phyloP scores from a whole-genome alignment of 2,329 filamentous ascomycete species.

The Paraphoma chrysanthemicola region DNA sequence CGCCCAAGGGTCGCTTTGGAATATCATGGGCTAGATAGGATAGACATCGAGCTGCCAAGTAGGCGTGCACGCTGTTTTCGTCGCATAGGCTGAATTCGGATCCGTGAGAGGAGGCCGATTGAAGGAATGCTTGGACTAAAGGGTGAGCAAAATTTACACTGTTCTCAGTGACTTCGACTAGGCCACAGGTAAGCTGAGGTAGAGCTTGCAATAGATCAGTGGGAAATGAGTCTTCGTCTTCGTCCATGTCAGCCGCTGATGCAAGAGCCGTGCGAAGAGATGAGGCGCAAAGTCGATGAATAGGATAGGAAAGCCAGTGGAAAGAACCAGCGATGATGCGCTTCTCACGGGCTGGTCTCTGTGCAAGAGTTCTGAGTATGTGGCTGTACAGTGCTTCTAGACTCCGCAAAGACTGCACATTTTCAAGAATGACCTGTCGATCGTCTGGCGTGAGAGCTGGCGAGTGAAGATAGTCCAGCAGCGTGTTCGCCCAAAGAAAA shows the following conservation, averaged over 20 bases:
- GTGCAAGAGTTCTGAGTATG: slow-evolving; percentile 28
- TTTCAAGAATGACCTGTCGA: slow-evolving; percentile 23
- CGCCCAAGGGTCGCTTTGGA: slow-evolving; percentile 33
- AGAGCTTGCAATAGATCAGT: slow-evolving; percentile 22
- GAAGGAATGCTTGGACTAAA: slow-evolving; percentile 34
- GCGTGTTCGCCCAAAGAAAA: slow-evolving; percentile 37
- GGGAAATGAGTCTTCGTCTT: not conserved
- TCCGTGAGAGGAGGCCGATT: slow-evolving; percentile 18
- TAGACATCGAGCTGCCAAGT: slow-evolving; percentile 37
- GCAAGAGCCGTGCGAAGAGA: slow-evolving; percentile 30
- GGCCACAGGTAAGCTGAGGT: slow-evolving; percentile 31
- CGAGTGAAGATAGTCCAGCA: slow-evolving; percentile 33
- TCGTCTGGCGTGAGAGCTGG: slow-evolving; percentile 34
- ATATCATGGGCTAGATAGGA: slow-evolving; percentile 36
- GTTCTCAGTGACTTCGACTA: slow-evolving; percentile 27
- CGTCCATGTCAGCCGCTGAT: slow-evolving; percentile 9
- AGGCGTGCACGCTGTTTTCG: slow-evolving; percentile 31
- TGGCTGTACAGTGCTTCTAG: slow-evolving; percentile 28
- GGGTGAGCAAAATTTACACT: slow-evolving; percentile 30
- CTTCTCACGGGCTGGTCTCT: slow-evolving; percentile 24
- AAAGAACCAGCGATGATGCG: slow-evolving; percentile 29
- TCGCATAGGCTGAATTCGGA: slow-evolving; percentile 34
- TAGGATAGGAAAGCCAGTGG: slow-evolving; percentile 33
- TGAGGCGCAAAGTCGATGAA: slow-evolving; percentile 25
- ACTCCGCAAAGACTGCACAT: slow-evolving; percentile 22